Conservation (phyloP, 2,329 filamentous ascomycete genomes). For the Ophioceras dolichostomum region DNA sequence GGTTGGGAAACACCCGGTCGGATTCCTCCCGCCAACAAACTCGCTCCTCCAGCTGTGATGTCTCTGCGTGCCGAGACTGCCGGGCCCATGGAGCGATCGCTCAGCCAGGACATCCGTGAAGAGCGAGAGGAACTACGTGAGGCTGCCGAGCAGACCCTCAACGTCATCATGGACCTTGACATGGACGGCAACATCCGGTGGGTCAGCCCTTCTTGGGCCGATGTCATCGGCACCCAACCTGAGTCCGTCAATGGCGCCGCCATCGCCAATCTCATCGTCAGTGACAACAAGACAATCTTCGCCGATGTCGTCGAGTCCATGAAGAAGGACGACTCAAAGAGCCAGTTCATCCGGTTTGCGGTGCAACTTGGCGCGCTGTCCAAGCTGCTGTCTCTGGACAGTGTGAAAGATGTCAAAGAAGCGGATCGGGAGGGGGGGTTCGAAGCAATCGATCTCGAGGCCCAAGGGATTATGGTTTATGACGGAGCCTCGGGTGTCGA, state of each 20-base stretch:
- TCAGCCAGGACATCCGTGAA: constrained; percentile 84
- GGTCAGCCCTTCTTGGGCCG: constrained; percentile 92
- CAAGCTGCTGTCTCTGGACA: constrained; percentile 40
- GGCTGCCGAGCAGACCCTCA: constrained; percentile 90
- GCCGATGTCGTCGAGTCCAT: constrained; percentile 75
- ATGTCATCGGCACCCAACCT: constrained; percentile 73
- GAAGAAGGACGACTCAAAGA: constrained; percentile 85
- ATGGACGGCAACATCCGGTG: constrained; percentile 85
- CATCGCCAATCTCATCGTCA: constrained; percentile 69
- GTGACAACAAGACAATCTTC: constrained; percentile 70
- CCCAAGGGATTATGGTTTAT: constrained; percentile 97
- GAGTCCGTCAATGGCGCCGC: constrained; percentile 62
- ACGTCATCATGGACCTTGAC: constrained; percentile 89
- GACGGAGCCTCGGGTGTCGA: constrained; percentile 76
- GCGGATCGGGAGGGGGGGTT: constrained; percentile 26
- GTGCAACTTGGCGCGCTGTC: constrained; percentile 59
- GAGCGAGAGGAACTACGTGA: constrained; percentile 90
- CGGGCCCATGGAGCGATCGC: constrained; percentile 47
- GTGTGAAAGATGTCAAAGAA: constrained; percentile 23
- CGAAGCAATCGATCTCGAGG: constrained; percentile 68
- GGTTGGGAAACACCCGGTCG: neutral
- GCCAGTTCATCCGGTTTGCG: constrained; percentile 76
- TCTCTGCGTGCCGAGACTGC: constrained; percentile 37
- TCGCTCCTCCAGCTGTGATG: constrained; percentile 41
- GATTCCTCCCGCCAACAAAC: constrained; percentile 16